phyloP scores from a whole-genome alignment of 306 rosid genomes.

The Prunus mume region DNA sequence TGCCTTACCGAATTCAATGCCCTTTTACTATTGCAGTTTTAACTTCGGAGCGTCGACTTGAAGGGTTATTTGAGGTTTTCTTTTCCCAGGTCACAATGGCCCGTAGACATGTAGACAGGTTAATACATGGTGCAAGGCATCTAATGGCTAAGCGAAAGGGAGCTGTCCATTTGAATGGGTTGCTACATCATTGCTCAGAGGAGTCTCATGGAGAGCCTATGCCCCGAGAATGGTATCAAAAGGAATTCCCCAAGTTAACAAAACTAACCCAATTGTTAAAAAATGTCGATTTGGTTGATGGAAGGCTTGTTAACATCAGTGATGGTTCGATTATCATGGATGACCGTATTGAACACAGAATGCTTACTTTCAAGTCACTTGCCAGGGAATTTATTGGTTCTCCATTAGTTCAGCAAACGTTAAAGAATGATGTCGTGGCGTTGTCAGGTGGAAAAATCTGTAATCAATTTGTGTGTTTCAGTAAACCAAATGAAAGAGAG shows the following conservation, averaged over 20 bases:
- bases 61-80: neutral
- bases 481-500: slow-evolving; percentile 59
- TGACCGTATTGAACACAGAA: slow-evolving; percentile 40
- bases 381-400: slow-evolving; percentile 65
- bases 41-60: neutral
- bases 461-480: slow-evolving; percentile 43
- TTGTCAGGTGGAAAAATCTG: slow-evolving; percentile 12
- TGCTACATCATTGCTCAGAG: slow-evolving; percentile 50
- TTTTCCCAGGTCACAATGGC: slow-evolving; percentile 29
- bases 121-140: slow-evolving; percentile 22
- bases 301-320: slow-evolving; percentile 55
- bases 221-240: slow-evolving; percentile 48
- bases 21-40: neutral
- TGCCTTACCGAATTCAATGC: slow-evolving; percentile 22
- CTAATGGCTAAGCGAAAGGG: slow-evolving; percentile 27
- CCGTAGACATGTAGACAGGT: slow-evolving; percentile 22
- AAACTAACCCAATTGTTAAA: slow-evolving; percentile 43
- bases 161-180: slow-evolving; percentile 34
- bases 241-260: slow-evolving; percentile 41
- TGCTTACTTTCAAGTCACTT: slow-evolving; percentile 62
- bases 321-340: slow-evolving; percentile 49
- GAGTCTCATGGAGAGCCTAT: slow-evolving; percentile 31
- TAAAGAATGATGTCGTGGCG: slow-evolving; percentile 29
- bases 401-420: slow-evolving; percentile 38
- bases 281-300: slow-evolving; percentile 56